Evolutionary conservation across 2,329 filamentous ascomycete genomes (phyloP).

Genomic region (Fusarium subtropicale): DNA sequence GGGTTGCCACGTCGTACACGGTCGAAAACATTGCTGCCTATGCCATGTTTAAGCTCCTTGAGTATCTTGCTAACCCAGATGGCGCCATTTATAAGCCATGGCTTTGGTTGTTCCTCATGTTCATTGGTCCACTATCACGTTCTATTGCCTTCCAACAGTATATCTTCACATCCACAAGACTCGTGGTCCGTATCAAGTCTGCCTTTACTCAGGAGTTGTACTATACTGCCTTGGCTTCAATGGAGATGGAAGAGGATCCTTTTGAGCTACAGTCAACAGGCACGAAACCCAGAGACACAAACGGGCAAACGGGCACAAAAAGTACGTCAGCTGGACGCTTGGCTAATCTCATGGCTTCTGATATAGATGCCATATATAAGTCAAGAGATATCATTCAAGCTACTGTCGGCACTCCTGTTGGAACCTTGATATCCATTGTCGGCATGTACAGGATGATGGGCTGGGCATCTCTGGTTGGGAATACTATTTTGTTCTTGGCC

Average conservation of each 20-base stretch:
- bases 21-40: conserved; percentile 65
- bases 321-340: conserved; percentile 62
- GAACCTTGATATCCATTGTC: conserved; percentile 60
- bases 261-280: conserved; percentile 50
- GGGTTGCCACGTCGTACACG: conserved; percentile 52
- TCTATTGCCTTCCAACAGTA: conserved; percentile 68
- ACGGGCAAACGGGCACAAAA: conserved; percentile 48
- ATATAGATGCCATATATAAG: conserved; percentile 66
- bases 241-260: conserved; percentile 67
- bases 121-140: conserved; percentile 60
- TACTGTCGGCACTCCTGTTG: conserved; percentile 58
- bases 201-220: conserved; percentile 70
- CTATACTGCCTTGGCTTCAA: conserved; percentile 64
- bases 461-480: conserved; percentile 66
- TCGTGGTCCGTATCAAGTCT: conserved; percentile 67
- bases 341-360: conserved; percentile 69
- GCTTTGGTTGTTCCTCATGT: conserved; percentile 66
- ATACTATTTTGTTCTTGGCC: conserved; percentile 59
- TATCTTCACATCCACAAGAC: conserved; percentile 67
- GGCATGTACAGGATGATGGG: conserved; percentile 67
- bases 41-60: conserved; percentile 65
- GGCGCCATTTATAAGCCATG: conserved; percentile 60
- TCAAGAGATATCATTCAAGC: conserved; percentile 64
- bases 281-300: conserved; percentile 45
- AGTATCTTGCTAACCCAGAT: conserved; percentile 62